phyloP scores from a whole-genome alignment of 2,329 filamentous ascomycete genomes.

The Thermoascus crustaceus region DNA sequence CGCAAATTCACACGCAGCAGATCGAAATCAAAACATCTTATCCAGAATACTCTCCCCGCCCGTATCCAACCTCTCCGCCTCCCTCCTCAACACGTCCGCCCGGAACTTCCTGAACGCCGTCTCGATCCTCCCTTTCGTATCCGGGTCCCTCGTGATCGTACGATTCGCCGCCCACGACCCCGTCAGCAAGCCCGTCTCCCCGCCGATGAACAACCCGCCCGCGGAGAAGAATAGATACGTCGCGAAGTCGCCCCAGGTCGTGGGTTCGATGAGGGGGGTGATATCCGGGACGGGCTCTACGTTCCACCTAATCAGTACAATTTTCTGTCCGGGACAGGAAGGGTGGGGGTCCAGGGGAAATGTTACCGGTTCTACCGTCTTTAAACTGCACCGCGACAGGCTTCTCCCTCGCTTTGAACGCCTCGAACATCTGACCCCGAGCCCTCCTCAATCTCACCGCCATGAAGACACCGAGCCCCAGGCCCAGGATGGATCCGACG shows the following conservation, averaged over 20 bases:
- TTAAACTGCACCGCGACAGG: slow-evolving; percentile 56
- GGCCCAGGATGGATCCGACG: slow-evolving; percentile 52
- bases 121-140: slow-evolving; percentile 50
- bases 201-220: slow-evolving; percentile 56
- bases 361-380: slow-evolving; percentile 49
- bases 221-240: slow-evolving; percentile 56
- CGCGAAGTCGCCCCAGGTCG: slow-evolving; percentile 50
- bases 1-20: too few species aligned
- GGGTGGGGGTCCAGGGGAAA: too few species aligned
- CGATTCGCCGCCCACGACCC: slow-evolving; percentile 49
- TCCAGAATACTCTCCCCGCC: slow-evolving; percentile 21
- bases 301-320: too few species aligned
- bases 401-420: slow-evolving; percentile 53
- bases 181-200: slow-evolving; percentile 51
- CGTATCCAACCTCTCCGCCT: slow-evolving; percentile 52
- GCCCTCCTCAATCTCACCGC: slow-evolving; percentile 50
- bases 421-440: slow-evolving; percentile 52
- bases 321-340: too few species aligned
- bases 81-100: slow-evolving; percentile 53
- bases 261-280: slow-evolving; percentile 49
- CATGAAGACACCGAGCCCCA: slow-evolving; percentile 51
- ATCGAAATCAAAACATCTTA: slow-evolving; percentile 16
- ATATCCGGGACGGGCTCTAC: slow-evolving; percentile 56
- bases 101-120: slow-evolving; percentile 55
- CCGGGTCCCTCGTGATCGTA: slow-evolving; percentile 47